Percentiles rank a stretch among this genome's conserved stretches.
Evolutionary conservation across 169 alveolate genomes (phyloP).

Genomic region (Plasmodium vivax): DNA sequence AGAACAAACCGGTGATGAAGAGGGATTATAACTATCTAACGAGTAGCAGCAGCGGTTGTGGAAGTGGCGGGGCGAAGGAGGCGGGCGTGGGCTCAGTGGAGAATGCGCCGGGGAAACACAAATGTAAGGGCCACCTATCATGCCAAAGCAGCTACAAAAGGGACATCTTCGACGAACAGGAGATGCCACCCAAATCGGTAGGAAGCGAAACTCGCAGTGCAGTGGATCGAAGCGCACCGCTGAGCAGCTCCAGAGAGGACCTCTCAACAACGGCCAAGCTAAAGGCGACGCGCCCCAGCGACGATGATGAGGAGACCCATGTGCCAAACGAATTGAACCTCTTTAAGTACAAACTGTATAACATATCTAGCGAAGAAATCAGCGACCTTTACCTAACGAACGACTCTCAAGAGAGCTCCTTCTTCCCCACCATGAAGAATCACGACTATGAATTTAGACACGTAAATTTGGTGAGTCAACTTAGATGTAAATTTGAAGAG

Average conservation of each 20-base stretch:
- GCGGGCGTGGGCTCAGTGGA: neutral
- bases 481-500: constrained; percentile 25
- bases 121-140: neutral
- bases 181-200: neutral
- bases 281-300: neutral
- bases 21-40: constrained; percentile 21
- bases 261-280: neutral
- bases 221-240: neutral
- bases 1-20: constrained; percentile 35
- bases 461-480: neutral
- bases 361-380: constrained; percentile 38
- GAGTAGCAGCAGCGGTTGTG: constrained; percentile 1
- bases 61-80: neutral
- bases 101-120: neutral
- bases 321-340: constrained; percentile 5
- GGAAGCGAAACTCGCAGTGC: neutral
- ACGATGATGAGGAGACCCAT: neutral
- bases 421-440: neutral
- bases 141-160: neutral
- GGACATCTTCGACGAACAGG: neutral
- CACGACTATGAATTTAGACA: constrained; percentile 33
- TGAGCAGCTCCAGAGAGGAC: neutral
- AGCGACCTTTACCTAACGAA: constrained; percentile 30
- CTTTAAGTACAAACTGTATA: constrained; percentile 49
- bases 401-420: neutral